Conservation (phyloP, 345 rosid genomes). For the Nephelium lappaceum region DNA sequence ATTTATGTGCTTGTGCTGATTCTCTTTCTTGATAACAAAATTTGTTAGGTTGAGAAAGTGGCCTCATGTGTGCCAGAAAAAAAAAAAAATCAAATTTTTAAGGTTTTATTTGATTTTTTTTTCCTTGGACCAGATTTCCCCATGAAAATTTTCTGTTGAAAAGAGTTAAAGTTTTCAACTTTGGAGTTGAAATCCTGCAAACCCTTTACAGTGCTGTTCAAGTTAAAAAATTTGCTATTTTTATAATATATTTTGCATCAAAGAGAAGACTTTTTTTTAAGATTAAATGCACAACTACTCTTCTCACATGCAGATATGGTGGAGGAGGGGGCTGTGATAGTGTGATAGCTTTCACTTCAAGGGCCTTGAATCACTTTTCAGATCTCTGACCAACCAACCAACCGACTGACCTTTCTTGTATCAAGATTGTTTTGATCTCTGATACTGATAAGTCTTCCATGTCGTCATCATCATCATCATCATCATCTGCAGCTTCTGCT, state of each 20-base stretch:
- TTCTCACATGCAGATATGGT: slow-evolving; percentile 51
- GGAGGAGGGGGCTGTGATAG: background rate
- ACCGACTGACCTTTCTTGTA: background rate
- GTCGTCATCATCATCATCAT: slow-evolving; percentile 16
- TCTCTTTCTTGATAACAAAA: slow-evolving; percentile 18
- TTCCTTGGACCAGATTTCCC: slow-evolving; percentile 23
- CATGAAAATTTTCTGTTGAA: background rate
- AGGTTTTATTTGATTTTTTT: background rate
- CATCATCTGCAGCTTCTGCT: slow-evolving; percentile 21
- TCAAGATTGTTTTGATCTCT: slow-evolving; percentile 10
- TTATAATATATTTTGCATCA: background rate
- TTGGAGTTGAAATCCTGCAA: slow-evolving; percentile 12
- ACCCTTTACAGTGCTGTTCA: background rate
- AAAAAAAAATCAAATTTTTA: background rate
- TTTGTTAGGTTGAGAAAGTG: slow-evolving; percentile 9
- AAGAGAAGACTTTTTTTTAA: background rate
- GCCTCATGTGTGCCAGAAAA: slow-evolving; percentile 19
- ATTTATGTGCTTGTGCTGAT: slow-evolving; percentile 18
- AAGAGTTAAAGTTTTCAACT: slow-evolving; percentile 15
- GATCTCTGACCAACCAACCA: background rate
- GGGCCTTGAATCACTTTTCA: slow-evolving; percentile 11
- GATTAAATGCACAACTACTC: slow-evolving; percentile 36
- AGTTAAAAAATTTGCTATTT: background rate
- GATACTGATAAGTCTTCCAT: slow-evolving; percentile 41
- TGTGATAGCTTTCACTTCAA: slow-evolving; percentile 26